Evolutionary conservation across 2,329 filamentous ascomycete species (phyloP), one percentile per base, ranked within the genome.

Genomic region (Colletotrichum sp.): DNA sequence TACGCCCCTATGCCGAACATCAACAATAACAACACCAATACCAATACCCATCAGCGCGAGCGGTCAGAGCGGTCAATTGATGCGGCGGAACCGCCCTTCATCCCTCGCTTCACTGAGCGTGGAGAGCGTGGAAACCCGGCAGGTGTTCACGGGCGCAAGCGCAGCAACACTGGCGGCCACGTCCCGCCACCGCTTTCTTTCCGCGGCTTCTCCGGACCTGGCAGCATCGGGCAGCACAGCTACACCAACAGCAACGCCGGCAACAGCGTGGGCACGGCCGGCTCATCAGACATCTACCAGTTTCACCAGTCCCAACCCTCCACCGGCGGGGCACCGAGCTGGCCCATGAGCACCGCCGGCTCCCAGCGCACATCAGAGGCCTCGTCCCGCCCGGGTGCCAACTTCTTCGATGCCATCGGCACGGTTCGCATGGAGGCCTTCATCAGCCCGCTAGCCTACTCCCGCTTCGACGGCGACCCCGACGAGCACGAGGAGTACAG

Each of bases 361-460:
- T 90, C 89, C 7, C 86, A 88, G 75, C 86, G 89, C n/a, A 90
- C 89, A 4, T 91, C 90, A 0, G 90, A 92, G 76, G 88, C 89
- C 5, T 91, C 90, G 1, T 90, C 88, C 12, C 83, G 85, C 8
- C 83, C 84, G 34, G 79, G 83, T 6, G 86, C 86, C 73, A 92
- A 92, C 83, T 96, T 97, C 86, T 97, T 97, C 81, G 96, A 98
- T 80, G 94, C 94, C 2, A 93, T 98, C 74, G 96, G 96, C 2
- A 98, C 96, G 3, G 92, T 98, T 63, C 92, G 97, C 32, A 98
- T 99, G 96, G 96, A 98, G 84, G 97, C 97, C 0, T 99, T 98
- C 83, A 98, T 99, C 79, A 92, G 88, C 79, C 92, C 92, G 1
- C 83, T 93, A 13, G 87, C 90, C 2, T 87, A 88, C 76, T 86